phyloP scores from a whole-genome alignment of 345 rosid species.

The Pelargonium nanum region DNA sequence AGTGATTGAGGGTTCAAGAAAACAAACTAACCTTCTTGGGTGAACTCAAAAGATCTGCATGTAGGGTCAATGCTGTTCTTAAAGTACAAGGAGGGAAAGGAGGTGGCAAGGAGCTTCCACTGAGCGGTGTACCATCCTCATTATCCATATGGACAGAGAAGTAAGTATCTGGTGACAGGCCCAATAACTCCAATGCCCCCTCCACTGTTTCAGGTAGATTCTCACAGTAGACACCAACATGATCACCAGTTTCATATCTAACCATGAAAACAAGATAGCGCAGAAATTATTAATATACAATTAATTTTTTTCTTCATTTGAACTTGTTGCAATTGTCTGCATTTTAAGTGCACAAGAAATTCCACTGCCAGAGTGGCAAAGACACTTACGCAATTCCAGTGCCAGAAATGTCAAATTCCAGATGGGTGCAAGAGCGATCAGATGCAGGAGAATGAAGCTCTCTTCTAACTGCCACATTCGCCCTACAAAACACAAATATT shows the following conservation, averaged over 20 bases:
- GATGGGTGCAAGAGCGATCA: slow-evolving; percentile 87
- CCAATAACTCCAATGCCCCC: slow-evolving; percentile 63
- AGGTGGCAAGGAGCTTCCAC: slow-evolving; percentile 64
- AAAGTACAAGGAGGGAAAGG: slow-evolving; percentile 83
- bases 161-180: slow-evolving; percentile 48
- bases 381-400: slow-evolving; percentile 62
- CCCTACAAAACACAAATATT: slow-evolving; percentile 34
- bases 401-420: slow-evolving; percentile 76
- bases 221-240: slow-evolving; percentile 67
- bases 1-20: not conserved
- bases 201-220: slow-evolving; percentile 63
- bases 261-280: not conserved
- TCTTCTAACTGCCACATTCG: slow-evolving; percentile 56
- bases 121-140: slow-evolving; percentile 60
- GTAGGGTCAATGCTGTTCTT: slow-evolving; percentile 47
- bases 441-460: slow-evolving; percentile 89
- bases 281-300: not conserved
- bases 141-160: slow-evolving; percentile 71
- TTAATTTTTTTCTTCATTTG: too few relatives aligned
- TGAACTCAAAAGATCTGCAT: slow-evolving; percentile 72
- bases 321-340: too few relatives aligned
- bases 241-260: slow-evolving; percentile 77
- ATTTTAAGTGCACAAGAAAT: not conserved
- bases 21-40: slow-evolving; percentile 55
- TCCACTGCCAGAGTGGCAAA: not conserved